Conservation (phyloP, 2,329 filamentous ascomycete genomes). For the Nemania sp. region DNA sequence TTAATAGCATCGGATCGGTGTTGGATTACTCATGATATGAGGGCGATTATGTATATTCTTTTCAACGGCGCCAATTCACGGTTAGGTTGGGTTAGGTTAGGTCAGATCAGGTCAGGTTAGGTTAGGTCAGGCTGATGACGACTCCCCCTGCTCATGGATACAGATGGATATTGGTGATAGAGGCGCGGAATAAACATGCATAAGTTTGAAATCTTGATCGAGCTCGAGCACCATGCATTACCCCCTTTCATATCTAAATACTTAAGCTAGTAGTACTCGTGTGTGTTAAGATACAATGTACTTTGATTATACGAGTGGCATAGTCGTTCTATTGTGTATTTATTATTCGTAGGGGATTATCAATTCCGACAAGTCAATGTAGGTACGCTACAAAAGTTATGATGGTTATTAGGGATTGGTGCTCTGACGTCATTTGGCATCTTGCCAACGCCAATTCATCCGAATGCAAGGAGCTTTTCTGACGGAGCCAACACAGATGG, state of each 20-base stretch:
- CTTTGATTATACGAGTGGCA: not conserved
- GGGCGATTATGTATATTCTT: conserved; percentile 28
- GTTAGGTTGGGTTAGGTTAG: conserved; percentile 12
- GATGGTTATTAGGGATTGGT: no score
- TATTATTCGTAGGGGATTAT: not conserved
- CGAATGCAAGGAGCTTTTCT: not conserved
- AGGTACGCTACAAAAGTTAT: no score
- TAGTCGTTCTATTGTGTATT: not conserved
- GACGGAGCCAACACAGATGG: no score
- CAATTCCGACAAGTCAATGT: not conserved
- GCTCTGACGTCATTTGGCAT: conserved; percentile 27
- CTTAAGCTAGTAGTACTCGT: not conserved
- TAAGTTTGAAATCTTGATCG: not conserved
- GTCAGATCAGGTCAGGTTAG: no score
- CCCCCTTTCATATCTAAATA: not conserved
- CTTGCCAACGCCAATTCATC: no score
- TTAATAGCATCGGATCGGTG: conserved; percentile 45
- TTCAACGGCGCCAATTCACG: conserved; percentile 21
- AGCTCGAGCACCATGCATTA: conserved; percentile 8
- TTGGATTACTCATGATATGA: conserved; percentile 35
- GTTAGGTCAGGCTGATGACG: conserved; percentile 10
- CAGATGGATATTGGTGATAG: conserved; percentile 16
- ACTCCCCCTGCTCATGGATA: conserved; percentile 18
- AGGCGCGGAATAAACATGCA: conserved; percentile 20
- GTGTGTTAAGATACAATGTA: not conserved